Evolutionary conservation across 306 rosid genomes (phyloP), one percentile per base, ranked within the genome.

Genomic region (Cicer yamashitae): DNA sequence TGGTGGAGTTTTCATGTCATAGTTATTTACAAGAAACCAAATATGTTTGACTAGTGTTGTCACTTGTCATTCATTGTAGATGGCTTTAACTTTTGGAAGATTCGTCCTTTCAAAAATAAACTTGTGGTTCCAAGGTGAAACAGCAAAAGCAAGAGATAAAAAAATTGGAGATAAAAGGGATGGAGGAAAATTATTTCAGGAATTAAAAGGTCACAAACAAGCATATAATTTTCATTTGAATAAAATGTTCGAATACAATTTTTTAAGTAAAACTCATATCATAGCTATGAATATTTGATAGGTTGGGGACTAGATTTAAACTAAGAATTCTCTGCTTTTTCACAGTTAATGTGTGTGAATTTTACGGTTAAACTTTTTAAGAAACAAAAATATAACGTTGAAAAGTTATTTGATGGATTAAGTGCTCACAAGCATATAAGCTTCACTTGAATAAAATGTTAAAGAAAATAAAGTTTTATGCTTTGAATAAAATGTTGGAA

Each of bases 1-100:
- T 46, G 73, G 22, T 46, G 41, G 7, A 13, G 20, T 34, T 17
- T 75, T 65, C 41, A 47, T 70, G 48, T 70, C 47, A 51, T 51
- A 6, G 38, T 70, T 48, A 37, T n/a, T 61, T 70, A 14, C 37
- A 51, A 5, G 30, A 50, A 39, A 40, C 39, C 14, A 15, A 71
- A 53, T 17, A 10, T 15, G 51, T 47, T 45, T 12, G 53, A 22
- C 72, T 67, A 10, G 11, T 41, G 18, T 11, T 34, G 43, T 30
- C 41, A 7, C 11, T 44, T 22, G 25, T 22, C 30, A 45, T 2
- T 13, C 46, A 8, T 44, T 18, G 12, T 13, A 61, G 6, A 10
- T 50, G 12, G 10, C 5, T n/a, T 44, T 44, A 40, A 40, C 6
- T 12, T 13, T 8, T 6, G 9, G 60, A 18, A 54, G 34, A 30